These are phyloP conservation scores for Diplodia mutila DNA, from an alignment of 2,329 filamentous ascomycete species.

Conservation along the genomic window DNA sequence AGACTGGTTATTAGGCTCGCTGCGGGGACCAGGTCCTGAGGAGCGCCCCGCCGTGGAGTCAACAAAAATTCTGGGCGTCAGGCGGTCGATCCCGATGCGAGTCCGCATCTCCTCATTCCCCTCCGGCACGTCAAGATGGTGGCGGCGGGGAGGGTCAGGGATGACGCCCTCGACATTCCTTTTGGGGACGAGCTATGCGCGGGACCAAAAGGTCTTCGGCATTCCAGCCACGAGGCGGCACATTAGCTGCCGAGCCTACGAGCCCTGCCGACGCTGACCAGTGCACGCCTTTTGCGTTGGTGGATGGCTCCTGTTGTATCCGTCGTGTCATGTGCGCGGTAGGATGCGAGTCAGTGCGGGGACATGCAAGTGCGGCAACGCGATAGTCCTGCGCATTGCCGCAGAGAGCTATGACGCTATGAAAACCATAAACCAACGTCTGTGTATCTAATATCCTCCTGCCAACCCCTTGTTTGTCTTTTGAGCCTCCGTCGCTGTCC, in stretches of 20 bases:
- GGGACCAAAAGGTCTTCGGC: background rate
- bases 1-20: conserved; percentile 6
- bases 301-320: background rate
- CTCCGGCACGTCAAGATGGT: conserved; percentile 17
- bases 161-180: conserved; percentile 9
- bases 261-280: background rate
- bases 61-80: conserved; percentile 10
- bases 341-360: conserved; percentile 14
- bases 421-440: conserved; percentile 17
- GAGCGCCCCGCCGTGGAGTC: conserved; percentile 18
- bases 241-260: conserved; percentile 4
- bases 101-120: conserved; percentile 5
- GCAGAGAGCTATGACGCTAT: conserved; percentile 18
- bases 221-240: background rate
- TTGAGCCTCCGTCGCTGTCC: background rate
- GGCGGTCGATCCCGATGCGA: conserved; percentile 17
- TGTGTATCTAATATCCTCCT: background rate
- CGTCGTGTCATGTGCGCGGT: background rate
- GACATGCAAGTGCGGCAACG: conserved; percentile 12
- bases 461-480: background rate
- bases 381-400: conserved; percentile 12
- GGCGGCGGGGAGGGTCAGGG: conserved; percentile 20
- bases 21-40: background rate
- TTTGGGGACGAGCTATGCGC: background rate
- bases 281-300: background rate